Percentiles rank a stretch among this genome's conserved stretches.
These are phyloP conservation scores for Entomophthora muscae DNA, from an alignment of 371 early-diverging fungal species.

Conservation along the genomic window DNA sequence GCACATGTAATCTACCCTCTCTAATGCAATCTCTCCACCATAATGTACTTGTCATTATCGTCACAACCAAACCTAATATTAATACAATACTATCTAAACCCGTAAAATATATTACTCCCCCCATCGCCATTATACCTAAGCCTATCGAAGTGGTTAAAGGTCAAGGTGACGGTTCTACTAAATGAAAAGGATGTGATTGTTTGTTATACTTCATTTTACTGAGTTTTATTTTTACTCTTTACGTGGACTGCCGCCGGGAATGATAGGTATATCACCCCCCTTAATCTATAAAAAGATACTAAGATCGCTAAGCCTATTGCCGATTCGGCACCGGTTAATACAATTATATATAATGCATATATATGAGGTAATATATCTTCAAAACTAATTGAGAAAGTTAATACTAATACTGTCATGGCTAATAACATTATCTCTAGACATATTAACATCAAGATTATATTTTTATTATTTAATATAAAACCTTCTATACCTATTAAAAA, in stretches of 20 bases:
- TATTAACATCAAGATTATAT: neutral
- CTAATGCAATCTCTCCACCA: constrained; percentile 16
- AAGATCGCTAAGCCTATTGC: neutral
- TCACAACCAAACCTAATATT: constrained; percentile 14
- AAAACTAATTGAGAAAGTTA: neutral
- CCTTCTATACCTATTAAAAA: neutral
- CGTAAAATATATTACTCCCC: constrained; percentile 15
- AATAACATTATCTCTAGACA: neutral
- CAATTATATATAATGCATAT: neutral
- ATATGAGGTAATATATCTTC: neutral
- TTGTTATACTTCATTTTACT: neutral
- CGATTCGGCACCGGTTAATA: neutral
- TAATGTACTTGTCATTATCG: constrained; percentile 12
- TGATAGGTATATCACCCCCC: neutral
- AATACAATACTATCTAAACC: constrained; percentile 14
- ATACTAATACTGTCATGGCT: neutral
- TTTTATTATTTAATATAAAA: neutral
- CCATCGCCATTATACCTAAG: constrained; percentile 18
- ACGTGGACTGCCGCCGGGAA: neutral
- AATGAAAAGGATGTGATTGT: constrained; percentile 15
- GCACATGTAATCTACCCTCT: constrained; percentile 12
- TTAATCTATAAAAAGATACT: neutral
- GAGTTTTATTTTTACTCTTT: neutral
- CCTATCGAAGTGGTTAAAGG: constrained; percentile 18
- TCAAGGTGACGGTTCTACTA: constrained; percentile 18